Percentiles rank a stretch among this genome's conserved stretches.
phyloP scores from a whole-genome alignment of 2,329 filamentous ascomycete species.

The Fusarium nurragi region DNA sequence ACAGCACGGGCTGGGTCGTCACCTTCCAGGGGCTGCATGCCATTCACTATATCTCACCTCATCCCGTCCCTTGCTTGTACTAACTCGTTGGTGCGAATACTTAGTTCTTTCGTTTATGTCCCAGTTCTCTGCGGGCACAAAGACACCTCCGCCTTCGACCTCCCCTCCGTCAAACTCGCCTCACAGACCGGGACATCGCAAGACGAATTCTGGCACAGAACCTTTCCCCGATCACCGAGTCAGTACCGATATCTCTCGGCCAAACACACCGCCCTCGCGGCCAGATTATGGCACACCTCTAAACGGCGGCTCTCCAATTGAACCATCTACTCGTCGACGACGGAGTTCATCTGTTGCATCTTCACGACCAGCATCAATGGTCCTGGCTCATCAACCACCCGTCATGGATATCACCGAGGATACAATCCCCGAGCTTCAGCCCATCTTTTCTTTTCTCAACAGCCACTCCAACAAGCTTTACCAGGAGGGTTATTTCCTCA shows the following conservation, averaged over 20 bases:
- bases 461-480: constrained; percentile 97
- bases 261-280: constrained; percentile 52
- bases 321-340: constrained; percentile 56
- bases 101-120: constrained; percentile 91
- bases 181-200: constrained; percentile 45
- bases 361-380: constrained; percentile 82
- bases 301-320: constrained; percentile 55
- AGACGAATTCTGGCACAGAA: constrained; percentile 45
- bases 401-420: constrained; percentile 86
- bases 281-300: constrained; percentile 56
- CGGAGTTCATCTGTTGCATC: constrained; percentile 52
- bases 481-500: constrained; percentile 97
- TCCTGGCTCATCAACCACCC: constrained; percentile 85
- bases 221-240: constrained; percentile 49
- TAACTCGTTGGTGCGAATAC: constrained; percentile 38
- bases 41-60: constrained; percentile 43
- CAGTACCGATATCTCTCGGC: constrained; percentile 50
- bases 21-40: constrained; percentile 23
- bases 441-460: constrained; percentile 93
- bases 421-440: constrained; percentile 90
- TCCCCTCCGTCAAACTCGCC: constrained; percentile 54
- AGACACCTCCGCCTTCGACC: constrained; percentile 56
- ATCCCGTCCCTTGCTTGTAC: constrained; percentile 31
- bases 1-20: neutral
- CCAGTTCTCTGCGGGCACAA: constrained; percentile 70